phyloP scores from a whole-genome alignment of 768 basidiomycete genomes.

The Cantharellus cinnabarinus region DNA sequence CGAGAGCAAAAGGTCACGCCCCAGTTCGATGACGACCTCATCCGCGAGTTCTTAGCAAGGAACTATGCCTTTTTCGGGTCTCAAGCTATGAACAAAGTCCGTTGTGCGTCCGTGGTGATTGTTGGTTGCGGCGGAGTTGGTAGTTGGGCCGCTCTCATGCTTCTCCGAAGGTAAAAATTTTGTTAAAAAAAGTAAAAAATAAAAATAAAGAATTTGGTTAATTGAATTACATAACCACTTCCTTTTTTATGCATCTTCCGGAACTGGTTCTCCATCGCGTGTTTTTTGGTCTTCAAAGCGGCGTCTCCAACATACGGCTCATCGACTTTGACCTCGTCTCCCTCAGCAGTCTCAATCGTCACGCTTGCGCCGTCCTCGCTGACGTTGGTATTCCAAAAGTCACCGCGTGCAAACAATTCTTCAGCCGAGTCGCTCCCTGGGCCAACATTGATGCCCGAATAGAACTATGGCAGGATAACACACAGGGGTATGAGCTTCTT shows the following conservation, averaged over 20 bases:
- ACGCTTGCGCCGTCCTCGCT: constrained; percentile 69
- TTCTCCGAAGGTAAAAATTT: constrained; percentile 58
- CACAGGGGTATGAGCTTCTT: constrained; percentile 49
- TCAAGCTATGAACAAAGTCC: constrained; percentile 61
- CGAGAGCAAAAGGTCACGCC: too few species aligned
- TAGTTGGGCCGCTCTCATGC: constrained; percentile 89
- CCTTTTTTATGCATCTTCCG: too few species aligned
- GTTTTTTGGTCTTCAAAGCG: constrained; percentile 22
- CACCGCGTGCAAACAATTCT: constrained; percentile 38
- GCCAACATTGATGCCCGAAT: constrained; percentile 66
- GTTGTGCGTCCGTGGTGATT: constrained; percentile 57
- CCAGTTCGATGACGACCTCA: constrained; percentile 42
- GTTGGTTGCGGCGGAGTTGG: constrained; percentile 96
- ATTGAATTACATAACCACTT: too few species aligned
- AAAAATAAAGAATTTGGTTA: not conserved
- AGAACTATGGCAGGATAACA: constrained; percentile 61
- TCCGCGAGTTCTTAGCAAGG: constrained; percentile 75
- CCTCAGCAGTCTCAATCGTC: constrained; percentile 82
- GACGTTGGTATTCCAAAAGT: constrained; percentile 95
- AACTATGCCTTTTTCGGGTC: constrained; percentile 93
- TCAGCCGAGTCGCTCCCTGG: constrained; percentile 64
- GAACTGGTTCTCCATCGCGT: not conserved
- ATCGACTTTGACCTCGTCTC: constrained; percentile 95
- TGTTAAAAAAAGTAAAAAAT: not conserved
- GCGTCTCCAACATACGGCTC: constrained; percentile 56